Evolutionary conservation across 2,329 filamentous ascomycete genomes (phyloP), one percentile per base, ranked within the genome.

Genomic region (Hymenoscyphus linearis): DNA sequence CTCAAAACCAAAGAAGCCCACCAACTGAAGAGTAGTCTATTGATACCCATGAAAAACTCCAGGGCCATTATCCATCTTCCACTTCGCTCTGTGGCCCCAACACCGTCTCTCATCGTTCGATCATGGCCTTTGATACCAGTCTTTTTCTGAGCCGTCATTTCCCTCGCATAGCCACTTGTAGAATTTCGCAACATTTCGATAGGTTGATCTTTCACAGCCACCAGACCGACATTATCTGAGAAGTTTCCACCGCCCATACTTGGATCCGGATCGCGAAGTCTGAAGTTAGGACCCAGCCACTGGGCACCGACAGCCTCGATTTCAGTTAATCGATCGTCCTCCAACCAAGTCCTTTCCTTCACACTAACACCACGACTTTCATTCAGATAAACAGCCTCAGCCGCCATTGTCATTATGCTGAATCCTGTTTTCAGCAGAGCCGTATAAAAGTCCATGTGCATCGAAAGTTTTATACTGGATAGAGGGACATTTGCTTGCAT

Each of bases 381-480:
- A 64, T 97, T 96, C 12, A 99, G 79, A 71, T 96, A 98, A 0
- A 98, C 95, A 3, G 93, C 93, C 74, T 98, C 93, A 69, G 91
- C 96, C 0, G 95, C 95, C 74, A 96, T 93, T 0, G 91, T 96
- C 63, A 98, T 85, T 13, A 93, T 87, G 12, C 87, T 87, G 71
- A 97, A 97, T 0, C 95, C 95, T 37, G 91, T 85, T 62, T 93
- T 87, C 2, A 98, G 80, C 4, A 98, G 79, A 0, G 91, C 90
- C 0, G 92, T 96, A 73, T 98, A 99, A 72, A 98, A 97, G 73
- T 99, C 95, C 80, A 98, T 96, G 60, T 91, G 86, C 79, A 89
- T 86, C 52, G 87, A 90, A 59, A 98, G 84, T 13, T 87, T 85
- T 40, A 97, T 85, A 44, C 89, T 87, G 1, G 89, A 89, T 25